phyloP scores from a whole-genome alignment of 2,329 filamentous ascomycete genomes.

The Diaporthe amygdali region DNA sequence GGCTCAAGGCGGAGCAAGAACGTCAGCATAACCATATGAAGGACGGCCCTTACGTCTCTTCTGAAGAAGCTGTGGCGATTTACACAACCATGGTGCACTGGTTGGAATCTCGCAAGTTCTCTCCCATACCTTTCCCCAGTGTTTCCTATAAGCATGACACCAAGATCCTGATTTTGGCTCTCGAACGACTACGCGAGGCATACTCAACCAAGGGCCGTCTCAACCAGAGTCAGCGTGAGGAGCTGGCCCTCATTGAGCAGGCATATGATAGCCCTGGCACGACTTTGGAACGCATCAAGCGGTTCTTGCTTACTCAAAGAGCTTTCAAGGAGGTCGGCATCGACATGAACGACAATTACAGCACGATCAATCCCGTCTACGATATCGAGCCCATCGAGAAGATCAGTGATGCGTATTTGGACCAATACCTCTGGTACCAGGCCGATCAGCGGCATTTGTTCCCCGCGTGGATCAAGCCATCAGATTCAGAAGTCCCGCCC shows the following conservation, averaged over 20 bases:
- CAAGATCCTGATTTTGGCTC: slow-evolving; percentile 94
- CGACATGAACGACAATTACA: slow-evolving; percentile 99
- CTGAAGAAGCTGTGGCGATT: slow-evolving; percentile 97
- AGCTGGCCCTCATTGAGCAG: slow-evolving; percentile 95
- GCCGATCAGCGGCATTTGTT: slow-evolving; percentile 97
- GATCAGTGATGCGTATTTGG: slow-evolving; percentile 97
- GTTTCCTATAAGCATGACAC: slow-evolving; percentile 99
- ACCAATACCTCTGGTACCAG: slow-evolving; percentile 99
- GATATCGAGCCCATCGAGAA: slow-evolving; percentile 99
- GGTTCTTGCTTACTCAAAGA: slow-evolving; percentile 93
- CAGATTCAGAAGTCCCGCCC: slow-evolving; percentile 95
- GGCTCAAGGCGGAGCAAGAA: slow-evolving; percentile 98
- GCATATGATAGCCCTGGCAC: slow-evolving; percentile 98
- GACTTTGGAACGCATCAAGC: slow-evolving; percentile 94
- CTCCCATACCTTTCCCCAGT: slow-evolving; percentile 97
- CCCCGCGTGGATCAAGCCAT: slow-evolving; percentile 98
- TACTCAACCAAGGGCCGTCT: slow-evolving; percentile 97
- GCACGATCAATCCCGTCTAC: slow-evolving; percentile 97
- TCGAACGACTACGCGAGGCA: slow-evolving; percentile 90
- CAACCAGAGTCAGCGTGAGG: slow-evolving; percentile 97
- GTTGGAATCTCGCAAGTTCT: slow-evolving; percentile 98
- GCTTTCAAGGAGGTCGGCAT: slow-evolving; percentile 99
- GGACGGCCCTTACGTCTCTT: slow-evolving; percentile 97
- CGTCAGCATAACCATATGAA: slow-evolving; percentile 99
- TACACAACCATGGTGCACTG: slow-evolving; percentile 99